Evolutionary conservation across 2,329 filamentous ascomycete species (phyloP).

Genomic region (Sporothrix inflata): DNA sequence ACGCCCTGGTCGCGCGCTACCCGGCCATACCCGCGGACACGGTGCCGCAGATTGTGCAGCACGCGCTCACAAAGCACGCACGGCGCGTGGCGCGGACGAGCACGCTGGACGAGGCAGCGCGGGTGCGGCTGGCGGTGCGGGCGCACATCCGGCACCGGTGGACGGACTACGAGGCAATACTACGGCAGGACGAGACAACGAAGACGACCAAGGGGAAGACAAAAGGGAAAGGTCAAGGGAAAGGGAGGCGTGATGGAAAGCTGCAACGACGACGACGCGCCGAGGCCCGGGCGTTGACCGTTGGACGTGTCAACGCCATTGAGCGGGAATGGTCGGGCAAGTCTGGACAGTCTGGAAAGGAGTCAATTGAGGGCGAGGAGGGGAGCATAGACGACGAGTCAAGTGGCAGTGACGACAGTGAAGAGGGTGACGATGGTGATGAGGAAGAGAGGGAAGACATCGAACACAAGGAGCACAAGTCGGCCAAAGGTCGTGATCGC

Average conservation of each 20-base stretch:
- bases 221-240: not conserved
- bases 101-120: slow-evolving; percentile 44
- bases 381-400: not conserved
- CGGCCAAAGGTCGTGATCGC: not conserved
- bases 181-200: slow-evolving; percentile 34
- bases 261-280: slow-evolving; percentile 22
- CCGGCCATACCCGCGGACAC: slow-evolving; percentile 45
- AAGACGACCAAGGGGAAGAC: not conserved
- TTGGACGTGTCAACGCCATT: slow-evolving; percentile 20
- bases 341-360: not conserved
- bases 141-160: slow-evolving; percentile 54
- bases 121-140: slow-evolving; percentile 50
- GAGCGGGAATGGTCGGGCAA: slow-evolving; percentile 24
- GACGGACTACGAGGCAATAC: slow-evolving; percentile 51
- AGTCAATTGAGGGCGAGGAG: not conserved
- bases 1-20: slow-evolving; percentile 45
- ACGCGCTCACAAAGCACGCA: slow-evolving; percentile 51
- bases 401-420: not conserved
- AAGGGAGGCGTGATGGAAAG: not conserved
- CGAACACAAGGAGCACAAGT: not conserved
- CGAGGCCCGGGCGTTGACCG: slow-evolving; percentile 35
- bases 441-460: not conserved
- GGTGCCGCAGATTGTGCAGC: slow-evolving; percentile 43
- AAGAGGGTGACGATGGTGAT: not conserved
- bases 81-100: slow-evolving; percentile 52